Evolutionary conservation across 2,329 filamentous ascomycete genomes (phyloP).

Genomic region (Exophiala aquamarina): DNA sequence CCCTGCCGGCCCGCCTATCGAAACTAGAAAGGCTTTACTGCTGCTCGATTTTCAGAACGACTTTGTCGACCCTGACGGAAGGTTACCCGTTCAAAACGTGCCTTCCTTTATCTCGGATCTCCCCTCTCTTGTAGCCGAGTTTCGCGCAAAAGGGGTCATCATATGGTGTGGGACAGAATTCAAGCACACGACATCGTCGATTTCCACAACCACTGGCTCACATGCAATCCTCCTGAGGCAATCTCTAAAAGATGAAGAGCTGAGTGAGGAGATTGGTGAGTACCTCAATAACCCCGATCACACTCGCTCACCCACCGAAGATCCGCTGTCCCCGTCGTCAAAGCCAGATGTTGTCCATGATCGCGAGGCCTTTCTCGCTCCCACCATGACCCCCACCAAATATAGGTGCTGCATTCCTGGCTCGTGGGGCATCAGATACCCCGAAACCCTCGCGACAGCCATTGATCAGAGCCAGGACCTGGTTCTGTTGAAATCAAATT

Average conservation of each 20-base stretch:
- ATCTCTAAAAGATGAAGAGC: constrained; percentile 8
- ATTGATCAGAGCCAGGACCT: constrained; percentile 54
- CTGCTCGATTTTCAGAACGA: constrained; percentile 89
- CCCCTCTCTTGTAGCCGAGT: constrained; percentile 65
- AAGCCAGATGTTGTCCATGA: constrained; percentile 31
- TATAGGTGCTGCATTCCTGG: constrained; percentile 41
- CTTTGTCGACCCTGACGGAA: constrained; percentile 69
- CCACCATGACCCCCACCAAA: constrained; percentile 23
- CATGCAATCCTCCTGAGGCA: constrained; percentile 34
- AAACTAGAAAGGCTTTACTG: constrained; percentile 69
- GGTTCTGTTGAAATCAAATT: constrained; percentile 69
- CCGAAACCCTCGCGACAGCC: constrained; percentile 48
- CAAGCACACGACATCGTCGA: constrained; percentile 58
- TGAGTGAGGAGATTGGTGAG: constrained; percentile 11
- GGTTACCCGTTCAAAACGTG: constrained; percentile 64
- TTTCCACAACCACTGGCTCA: constrained; percentile 51
- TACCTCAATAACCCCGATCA: constrained; percentile 10
- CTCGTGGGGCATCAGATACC: constrained; percentile 49
- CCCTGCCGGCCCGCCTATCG: constrained; percentile 46
- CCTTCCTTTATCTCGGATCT: constrained; percentile 68
- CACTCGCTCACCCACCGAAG: constrained; percentile 15
- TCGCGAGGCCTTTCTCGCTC: constrained; percentile 42
- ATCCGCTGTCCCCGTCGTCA: constrained; percentile 13
- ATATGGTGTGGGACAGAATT: constrained; percentile 85
- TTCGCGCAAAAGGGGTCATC: constrained; percentile 71